Percentiles rank a stretch among this genome's conserved stretches.
Conservation (phyloP, 495 filamentous ascomycete species). For the Talaromyces nanjingensis region DNA sequence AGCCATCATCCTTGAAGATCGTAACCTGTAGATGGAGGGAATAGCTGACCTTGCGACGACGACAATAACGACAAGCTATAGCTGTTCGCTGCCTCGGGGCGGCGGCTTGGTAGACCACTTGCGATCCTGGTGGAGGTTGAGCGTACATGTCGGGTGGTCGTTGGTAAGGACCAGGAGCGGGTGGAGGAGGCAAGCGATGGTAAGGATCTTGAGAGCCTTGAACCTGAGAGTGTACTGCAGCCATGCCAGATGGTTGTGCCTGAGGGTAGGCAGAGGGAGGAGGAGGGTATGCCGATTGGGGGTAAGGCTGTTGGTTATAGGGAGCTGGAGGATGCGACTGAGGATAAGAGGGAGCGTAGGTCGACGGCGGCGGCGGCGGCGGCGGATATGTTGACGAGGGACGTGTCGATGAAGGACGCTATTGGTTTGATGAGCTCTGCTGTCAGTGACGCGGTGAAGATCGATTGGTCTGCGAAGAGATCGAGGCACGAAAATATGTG, state of each 20-base stretch:
- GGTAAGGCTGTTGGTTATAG: conserved; percentile 23
- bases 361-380: conserved; percentile 2
- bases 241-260: conserved; percentile 36
- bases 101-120: conserved; percentile 56
- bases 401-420: conserved; percentile 10
- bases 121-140: conserved; percentile 33
- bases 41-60: conserved; percentile 67
- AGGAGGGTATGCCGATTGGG: conserved; percentile 16
- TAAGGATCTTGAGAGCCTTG: conserved; percentile 32
- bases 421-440: background rate
- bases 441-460: background rate
- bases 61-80: conserved; percentile 80
- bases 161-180: conserved; percentile 31
- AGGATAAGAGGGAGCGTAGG: conserved; percentile 24
- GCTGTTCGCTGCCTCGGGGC: conserved; percentile 75
- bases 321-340: conserved; percentile 33
- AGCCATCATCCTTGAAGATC: background rate
- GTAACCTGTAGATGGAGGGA: background rate
- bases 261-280: conserved; percentile 21
- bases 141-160: conserved; percentile 38
- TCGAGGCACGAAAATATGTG: conserved; percentile 1
- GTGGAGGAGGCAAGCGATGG: conserved; percentile 34
- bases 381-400: conserved; percentile 4
- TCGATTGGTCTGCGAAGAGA: background rate
- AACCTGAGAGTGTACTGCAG: conserved; percentile 30